A percentile compares a stretch with the other conserved stretches of the same genome.
These are phyloP conservation scores for Nephelium lappaceum DNA, from an alignment of 345 rosid genomes.

Conservation along the genomic window DNA sequence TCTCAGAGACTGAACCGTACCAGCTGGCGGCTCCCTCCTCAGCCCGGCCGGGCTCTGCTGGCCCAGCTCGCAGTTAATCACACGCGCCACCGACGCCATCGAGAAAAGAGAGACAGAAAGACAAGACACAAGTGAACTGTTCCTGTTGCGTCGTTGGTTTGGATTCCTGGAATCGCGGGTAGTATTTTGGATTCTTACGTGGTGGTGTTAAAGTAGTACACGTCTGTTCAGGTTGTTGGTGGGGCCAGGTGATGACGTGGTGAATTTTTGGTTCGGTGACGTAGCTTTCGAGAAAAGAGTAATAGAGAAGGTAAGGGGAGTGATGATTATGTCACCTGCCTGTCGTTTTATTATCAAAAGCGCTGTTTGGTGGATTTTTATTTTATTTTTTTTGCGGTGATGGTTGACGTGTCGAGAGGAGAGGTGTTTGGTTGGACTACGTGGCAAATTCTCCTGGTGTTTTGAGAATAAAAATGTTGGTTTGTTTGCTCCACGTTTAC, in stretches of 20 bases:
- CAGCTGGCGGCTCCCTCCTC: conserved; percentile 24
- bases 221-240: conserved; percentile 18
- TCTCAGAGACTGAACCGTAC: conserved; percentile 38
- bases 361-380: neutral
- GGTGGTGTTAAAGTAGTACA: conserved; percentile 24
- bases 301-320: neutral
- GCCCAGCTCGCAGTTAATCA: conserved; percentile 39
- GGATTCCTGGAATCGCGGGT: neutral
- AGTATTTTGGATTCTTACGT: neutral
- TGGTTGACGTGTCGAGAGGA: neutral
- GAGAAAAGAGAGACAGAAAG: neutral
- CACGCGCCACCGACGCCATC: conserved; percentile 67
- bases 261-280: neutral
- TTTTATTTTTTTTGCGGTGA: neutral
- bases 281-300: conserved; percentile 10
- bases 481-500: neutral
- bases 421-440: too few species aligned
- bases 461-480: neutral
- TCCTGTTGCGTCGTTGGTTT: too few species aligned
- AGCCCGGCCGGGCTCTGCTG: conserved; percentile 10
- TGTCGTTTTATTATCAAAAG: neutral
- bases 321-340: neutral
- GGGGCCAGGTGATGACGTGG: conserved; percentile 24
- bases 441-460: too few species aligned
- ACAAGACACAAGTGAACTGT: neutral